Evolutionary conservation across 257 asterid genomes (phyloP), one percentile per base, ranked within the genome.

Genomic region (Solanum etuberosum): DNA sequence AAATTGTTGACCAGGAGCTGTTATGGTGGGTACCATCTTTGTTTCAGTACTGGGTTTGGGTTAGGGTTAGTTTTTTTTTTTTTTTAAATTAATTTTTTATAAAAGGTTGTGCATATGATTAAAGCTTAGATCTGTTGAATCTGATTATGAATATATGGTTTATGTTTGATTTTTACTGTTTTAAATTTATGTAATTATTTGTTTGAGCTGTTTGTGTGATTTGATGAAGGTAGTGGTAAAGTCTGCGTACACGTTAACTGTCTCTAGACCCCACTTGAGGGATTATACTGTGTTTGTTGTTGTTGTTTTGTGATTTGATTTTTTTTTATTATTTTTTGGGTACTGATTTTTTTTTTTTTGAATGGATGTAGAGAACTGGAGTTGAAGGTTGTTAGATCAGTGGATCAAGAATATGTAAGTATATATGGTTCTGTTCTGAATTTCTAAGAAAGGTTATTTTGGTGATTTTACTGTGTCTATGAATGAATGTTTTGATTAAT

Each of bases 341-440:
- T 65, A 35, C 54, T 29, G 37, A 57, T 20, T 4, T 46, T 10
- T 23, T 21, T 15, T 11, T 27, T 27, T 27, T 27, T 70, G 80
- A 61, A 88, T 86, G 87, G 89, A 59, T 83, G 86, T 86, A 85
- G 91, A 74, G 88, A 81, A 85, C 20, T 46, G 89, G 83, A 80
- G 83, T 37, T 83, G 88, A 86, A 87, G 90, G 78, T 85, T 88
- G 68, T 87, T 87, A 48, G 86, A 43, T 86, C 83, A 29, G 88
- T 87, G 88, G 91, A 90, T 91, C 91, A 87, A 71, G 80, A 84
- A 88, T 86, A 65, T 87, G 93, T 90, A 91, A 91, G 96, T 91
- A 16, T 72, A 73, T 86, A 65, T 29, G 29, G 23, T n/a, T 21
- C 23, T 35, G 68, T 29, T 48, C 3, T 48, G 68, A 81, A 48